Conservation (phyloP, 441 rosid species). For the Theobroma grandiflorum region DNA sequence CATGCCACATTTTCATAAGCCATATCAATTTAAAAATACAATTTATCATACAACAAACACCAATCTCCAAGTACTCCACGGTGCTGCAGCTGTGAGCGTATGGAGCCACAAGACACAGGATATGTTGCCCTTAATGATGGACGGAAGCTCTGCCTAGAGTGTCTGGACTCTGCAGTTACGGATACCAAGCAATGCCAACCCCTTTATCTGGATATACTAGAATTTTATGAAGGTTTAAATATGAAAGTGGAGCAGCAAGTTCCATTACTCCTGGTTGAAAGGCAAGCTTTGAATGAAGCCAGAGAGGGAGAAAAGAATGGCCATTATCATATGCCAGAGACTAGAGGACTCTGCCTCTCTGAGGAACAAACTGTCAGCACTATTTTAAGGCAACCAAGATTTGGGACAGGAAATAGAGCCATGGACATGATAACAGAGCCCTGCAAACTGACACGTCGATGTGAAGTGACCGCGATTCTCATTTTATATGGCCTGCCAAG, state of each 20-base stretch:
- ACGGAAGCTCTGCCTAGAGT: slow-evolving; percentile 77
- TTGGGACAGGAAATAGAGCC: slow-evolving; percentile 54
- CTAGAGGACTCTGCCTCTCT: slow-evolving; percentile 88
- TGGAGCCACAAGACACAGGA: slow-evolving; percentile 61
- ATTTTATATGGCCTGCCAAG: slow-evolving; percentile 80
- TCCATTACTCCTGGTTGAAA: slow-evolving; percentile 75
- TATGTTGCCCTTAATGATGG: slow-evolving; percentile 70
- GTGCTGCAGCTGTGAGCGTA: too few species aligned
- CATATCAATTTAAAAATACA: too few species aligned
- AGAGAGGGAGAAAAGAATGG: slow-evolving; percentile 84
- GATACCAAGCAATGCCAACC: slow-evolving; percentile 72
- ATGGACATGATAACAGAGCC: slow-evolving; percentile 65
- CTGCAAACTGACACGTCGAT: slow-evolving; percentile 61
- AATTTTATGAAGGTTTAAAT: slow-evolving; percentile 62
- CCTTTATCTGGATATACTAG: slow-evolving; percentile 64
- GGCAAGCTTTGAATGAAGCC: slow-evolving; percentile 81
- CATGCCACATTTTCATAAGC: too few species aligned
- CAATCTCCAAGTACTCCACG: too few species aligned
- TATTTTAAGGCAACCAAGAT: slow-evolving; percentile 52
- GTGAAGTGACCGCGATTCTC: slow-evolving; percentile 86
- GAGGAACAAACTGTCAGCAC: slow-evolving; percentile 79
- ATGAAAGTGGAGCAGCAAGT: slow-evolving; percentile 77
- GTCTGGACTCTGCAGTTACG: slow-evolving; percentile 78
- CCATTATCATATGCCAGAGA: slow-evolving; percentile 89
- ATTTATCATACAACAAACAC: too few species aligned